Evolutionary conservation across 2,329 filamentous ascomycete genomes (phyloP), one percentile per base, ranked within the genome.

Genomic region (Hymenotorrendiella dingleyae): DNA sequence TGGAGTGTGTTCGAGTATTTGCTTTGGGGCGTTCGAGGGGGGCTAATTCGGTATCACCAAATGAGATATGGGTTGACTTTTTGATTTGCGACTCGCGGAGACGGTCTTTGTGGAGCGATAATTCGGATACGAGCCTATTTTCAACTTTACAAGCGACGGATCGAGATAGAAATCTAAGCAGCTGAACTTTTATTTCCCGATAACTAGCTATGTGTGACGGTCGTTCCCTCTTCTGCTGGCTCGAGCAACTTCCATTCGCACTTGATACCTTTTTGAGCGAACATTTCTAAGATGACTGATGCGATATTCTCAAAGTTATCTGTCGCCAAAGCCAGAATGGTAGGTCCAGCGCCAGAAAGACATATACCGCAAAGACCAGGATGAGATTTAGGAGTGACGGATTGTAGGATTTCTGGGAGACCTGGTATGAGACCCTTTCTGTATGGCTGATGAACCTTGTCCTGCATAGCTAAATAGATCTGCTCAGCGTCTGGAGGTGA

Each of bases 381-480:
- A 62, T 96, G 88, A 4, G 84, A 84, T 59, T 79, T 77, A 21
- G 91, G 93, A 9, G 86, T 95, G 71, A 97, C 90, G 47, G 84
- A 91, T 63, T 88, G 80, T 40, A 98, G 80, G 41, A 98, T 91
- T 62, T 95, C 85, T 12, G 86, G 84, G 44, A 98, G 74, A 1
- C 91, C 93, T 1, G 93, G 93, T 54, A 98, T 94, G 49, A 98
- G 77, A 2, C 78, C 84, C 67, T 93, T 84, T 41, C 93, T 84
- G 70, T 98, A 97, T 32, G 89, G 93, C 67, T 98, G 93, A 69
- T 98, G 93, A 48, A 98, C 80, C 67, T 90, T 94, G 71, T 98
- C 93, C 68, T 97, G 93, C 93, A 98, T 98, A 35, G 90, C 91
- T 36, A 94, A 81, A 69, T 94, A 94, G 63, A 98, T 98, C 65